A percentile compares a stretch with the other conserved stretches of the same genome.
Conservation (phyloP, 163 green algal species). For the Trebouxiophyceae sp. region DNA sequence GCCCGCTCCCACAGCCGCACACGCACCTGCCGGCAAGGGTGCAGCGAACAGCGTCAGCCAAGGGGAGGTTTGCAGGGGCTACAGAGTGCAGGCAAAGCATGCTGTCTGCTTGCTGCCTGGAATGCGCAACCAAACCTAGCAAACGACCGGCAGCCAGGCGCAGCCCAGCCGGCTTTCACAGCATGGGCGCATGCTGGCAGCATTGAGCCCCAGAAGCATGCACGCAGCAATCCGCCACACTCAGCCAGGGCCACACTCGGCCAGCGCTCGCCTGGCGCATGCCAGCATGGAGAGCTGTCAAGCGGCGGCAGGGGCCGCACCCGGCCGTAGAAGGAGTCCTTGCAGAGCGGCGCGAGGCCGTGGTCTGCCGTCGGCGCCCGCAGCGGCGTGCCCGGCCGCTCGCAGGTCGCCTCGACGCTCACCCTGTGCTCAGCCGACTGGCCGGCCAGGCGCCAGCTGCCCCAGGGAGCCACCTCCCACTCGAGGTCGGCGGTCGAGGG, state of each 20-base stretch:
- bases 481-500: conserved; percentile 63
- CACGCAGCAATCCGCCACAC: neutral
- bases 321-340: conserved; percentile 82
- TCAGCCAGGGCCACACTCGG: neutral
- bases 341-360: conserved; percentile 77
- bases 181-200: neutral
- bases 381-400: conserved; percentile 28
- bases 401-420: conserved; percentile 32
- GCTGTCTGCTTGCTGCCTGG: neutral
- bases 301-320: conserved; percentile 1
- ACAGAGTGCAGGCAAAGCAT: neutral
- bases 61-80: conserved; percentile 1
- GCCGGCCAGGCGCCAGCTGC: conserved; percentile 28
- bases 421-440: conserved; percentile 22
- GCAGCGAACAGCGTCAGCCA: neutral
- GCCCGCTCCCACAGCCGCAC: conserved; percentile 69
- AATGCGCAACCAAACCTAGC: neutral
- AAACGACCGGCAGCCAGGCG: no score
- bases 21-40: conserved; percentile 17
- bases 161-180: neutral
- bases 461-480: conserved; percentile 52
- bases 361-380: conserved; percentile 69
- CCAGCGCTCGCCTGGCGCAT: neutral
- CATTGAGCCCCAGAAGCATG: neutral
- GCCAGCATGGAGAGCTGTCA: neutral